A percentile compares a stretch with the other conserved stretches of the same genome.
These are phyloP conservation scores for Bimuria novae-zelandiae DNA, from an alignment of 2,329 filamentous ascomycete genomes.

Conservation along the genomic window DNA sequence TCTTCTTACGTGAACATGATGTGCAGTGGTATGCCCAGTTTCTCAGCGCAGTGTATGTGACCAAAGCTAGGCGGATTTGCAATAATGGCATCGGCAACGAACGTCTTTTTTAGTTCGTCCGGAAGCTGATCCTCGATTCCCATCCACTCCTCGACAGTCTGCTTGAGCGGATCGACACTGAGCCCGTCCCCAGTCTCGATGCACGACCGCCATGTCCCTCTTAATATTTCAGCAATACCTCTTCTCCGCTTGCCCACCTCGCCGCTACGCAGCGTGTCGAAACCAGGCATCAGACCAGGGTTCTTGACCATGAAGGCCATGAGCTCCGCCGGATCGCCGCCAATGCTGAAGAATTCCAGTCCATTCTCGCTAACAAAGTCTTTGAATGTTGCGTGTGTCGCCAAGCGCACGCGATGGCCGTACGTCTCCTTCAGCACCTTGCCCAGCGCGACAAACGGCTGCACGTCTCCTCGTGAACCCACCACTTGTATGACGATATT, in stretches of 20 bases:
- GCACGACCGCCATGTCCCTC: constrained; percentile 85
- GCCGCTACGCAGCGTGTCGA: constrained; percentile 75
- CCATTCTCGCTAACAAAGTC: constrained; percentile 56
- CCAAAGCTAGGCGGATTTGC: constrained; percentile 79
- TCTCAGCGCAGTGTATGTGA: constrained; percentile 75
- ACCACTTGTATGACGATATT: constrained; percentile 57
- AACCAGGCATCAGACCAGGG: constrained; percentile 80
- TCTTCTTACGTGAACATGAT: constrained; percentile 82
- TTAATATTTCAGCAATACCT: constrained; percentile 78
- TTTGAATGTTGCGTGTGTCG: constrained; percentile 56
- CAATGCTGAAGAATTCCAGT: constrained; percentile 57
- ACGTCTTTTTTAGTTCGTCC: constrained; percentile 58
- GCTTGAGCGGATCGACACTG: constrained; percentile 55
- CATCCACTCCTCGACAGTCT: constrained; percentile 59
- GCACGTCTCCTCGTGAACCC: constrained; percentile 55
- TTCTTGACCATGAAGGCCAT: constrained; percentile 90
- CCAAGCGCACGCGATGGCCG: constrained; percentile 53
- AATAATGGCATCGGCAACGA: constrained; percentile 82
- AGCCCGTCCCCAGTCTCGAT: constrained; percentile 75
- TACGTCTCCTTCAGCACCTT: constrained; percentile 56
- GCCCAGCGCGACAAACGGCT: constrained; percentile 56
- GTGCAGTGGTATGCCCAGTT: constrained; percentile 73
- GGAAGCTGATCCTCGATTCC: constrained; percentile 44
- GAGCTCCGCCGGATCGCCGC: constrained; percentile 55
- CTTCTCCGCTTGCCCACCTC: constrained; percentile 75